A percentile compares a stretch with the other conserved stretches of the same genome.
Conservation (phyloP, 2,329 filamentous ascomycete species). For the Hypomyces perniciosus region DNA sequence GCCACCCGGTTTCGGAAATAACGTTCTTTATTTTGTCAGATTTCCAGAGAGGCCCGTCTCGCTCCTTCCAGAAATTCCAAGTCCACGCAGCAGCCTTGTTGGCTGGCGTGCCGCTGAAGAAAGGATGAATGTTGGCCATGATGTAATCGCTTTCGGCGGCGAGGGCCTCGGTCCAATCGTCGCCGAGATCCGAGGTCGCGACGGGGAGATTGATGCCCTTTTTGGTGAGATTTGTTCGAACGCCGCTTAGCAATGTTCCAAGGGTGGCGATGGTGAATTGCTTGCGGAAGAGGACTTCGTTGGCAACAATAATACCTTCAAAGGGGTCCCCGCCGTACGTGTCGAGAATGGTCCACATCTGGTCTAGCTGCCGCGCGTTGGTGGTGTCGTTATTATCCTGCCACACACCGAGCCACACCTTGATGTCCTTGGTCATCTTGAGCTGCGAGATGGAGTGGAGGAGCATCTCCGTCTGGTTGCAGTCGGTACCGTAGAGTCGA, state of each 20-base stretch:
- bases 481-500: constrained; percentile 90
- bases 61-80: constrained; percentile 67
- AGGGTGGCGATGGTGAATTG: constrained; percentile 63
- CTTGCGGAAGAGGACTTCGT: constrained; percentile 72
- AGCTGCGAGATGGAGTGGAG: constrained; percentile 74
- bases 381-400: constrained; percentile 79
- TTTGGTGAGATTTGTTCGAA: constrained; percentile 65
- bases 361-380: constrained; percentile 70
- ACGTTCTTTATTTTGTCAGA: constrained; percentile 61
- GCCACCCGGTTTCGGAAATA: constrained; percentile 91
- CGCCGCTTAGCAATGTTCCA: constrained; percentile 56
- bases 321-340: constrained; percentile 63
- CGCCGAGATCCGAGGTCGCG: constrained; percentile 81
- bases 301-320: constrained; percentile 74
- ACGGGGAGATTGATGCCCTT: constrained; percentile 67
- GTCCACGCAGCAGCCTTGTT: constrained; percentile 73
- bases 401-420: constrained; percentile 94
- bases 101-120: constrained; percentile 76
- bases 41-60: constrained; percentile 62
- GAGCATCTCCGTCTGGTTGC: constrained; percentile 94
- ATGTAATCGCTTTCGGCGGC: constrained; percentile 72
- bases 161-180: constrained; percentile 72
- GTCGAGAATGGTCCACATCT: constrained; percentile 81
- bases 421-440: constrained; percentile 64
- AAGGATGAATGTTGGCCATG: constrained; percentile 96